These are phyloP conservation scores for Truncatella angustata DNA, from an alignment of 2,329 filamentous ascomycete species.

Conservation along the genomic window DNA sequence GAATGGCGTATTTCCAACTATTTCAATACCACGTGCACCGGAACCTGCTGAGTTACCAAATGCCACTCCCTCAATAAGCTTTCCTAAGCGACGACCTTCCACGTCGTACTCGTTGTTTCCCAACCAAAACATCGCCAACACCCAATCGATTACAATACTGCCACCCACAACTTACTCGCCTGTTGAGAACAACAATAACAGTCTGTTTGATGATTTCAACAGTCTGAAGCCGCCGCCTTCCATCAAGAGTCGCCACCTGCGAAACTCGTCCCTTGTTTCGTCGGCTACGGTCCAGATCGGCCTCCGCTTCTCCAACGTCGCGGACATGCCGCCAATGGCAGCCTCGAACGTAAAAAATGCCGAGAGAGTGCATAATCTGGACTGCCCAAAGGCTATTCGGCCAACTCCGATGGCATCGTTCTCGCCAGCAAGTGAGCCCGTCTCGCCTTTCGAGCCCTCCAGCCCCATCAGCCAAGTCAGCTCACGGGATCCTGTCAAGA, in stretches of 20 bases:
- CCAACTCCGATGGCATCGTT: constrained; percentile 30
- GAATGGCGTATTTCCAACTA: constrained; percentile 27
- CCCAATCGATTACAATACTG: constrained; percentile 37
- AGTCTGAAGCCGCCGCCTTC: constrained; percentile 42
- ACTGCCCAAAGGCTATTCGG: constrained; percentile 28
- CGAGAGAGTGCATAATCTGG: constrained; percentile 37
- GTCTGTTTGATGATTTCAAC: constrained; percentile 19
- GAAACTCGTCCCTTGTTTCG: constrained; percentile 62
- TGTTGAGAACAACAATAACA: constrained; percentile 16
- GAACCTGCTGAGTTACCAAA: constrained; percentile 29
- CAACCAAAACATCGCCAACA: constrained; percentile 23
- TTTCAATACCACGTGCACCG: constrained; percentile 23
- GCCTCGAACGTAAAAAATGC: constrained; percentile 29
- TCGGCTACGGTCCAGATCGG: constrained; percentile 71
- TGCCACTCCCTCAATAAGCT: constrained; percentile 17
- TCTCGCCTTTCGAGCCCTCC: constrained; percentile 16
- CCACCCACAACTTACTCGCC: constrained; percentile 47
- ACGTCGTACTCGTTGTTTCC: constrained; percentile 40
- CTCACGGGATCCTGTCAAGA: constrained; percentile 13
- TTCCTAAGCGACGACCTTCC: constrained; percentile 25
- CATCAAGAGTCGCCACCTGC: constrained; percentile 46
- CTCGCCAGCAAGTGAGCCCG: constrained; percentile 18
- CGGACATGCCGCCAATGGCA: constrained; percentile 43
- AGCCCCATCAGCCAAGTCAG: constrained; percentile 1
- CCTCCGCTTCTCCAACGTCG: constrained; percentile 61